Conservation (phyloP, 305 asterid genomes). For the Striga hermonthica region DNA sequence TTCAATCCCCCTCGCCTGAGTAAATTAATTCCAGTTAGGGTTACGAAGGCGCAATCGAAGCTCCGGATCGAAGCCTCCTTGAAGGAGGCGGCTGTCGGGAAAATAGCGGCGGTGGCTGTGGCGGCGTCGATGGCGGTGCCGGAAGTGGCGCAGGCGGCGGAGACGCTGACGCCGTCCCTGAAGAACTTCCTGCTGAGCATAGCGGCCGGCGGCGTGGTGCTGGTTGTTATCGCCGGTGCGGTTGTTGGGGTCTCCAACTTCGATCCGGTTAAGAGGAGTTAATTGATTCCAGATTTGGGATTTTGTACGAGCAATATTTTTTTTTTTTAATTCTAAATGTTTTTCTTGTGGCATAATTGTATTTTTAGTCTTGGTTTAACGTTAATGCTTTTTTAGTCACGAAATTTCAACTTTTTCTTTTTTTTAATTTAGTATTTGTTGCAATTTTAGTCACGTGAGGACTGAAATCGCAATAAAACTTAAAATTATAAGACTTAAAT, state of each 20-base stretch:
- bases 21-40: conserved; percentile 6
- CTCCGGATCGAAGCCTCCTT: conserved; percentile 37
- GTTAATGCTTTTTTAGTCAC: too few relatives aligned
- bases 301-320: too few relatives aligned
- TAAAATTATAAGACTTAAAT: too few relatives aligned
- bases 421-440: too few relatives aligned
- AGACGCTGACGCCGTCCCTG: neutral
- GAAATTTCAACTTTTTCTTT: too few relatives aligned
- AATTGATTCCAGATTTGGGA: neutral
- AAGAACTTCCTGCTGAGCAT: conserved; percentile 62
- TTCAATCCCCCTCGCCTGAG: too few relatives aligned
- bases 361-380: too few relatives aligned
- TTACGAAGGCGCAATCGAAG: conserved; percentile 18
- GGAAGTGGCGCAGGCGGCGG: conserved; percentile 29
- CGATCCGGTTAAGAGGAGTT: conserved; percentile 51
- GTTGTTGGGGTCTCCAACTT: conserved; percentile 44
- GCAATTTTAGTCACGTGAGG: too few relatives aligned
- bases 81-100: conserved; percentile 40
- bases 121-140: neutral
- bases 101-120: neutral
- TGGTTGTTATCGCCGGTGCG: conserved; percentile 32
- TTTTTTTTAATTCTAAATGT: too few relatives aligned
- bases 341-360: too few relatives aligned
- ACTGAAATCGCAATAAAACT: too few relatives aligned
- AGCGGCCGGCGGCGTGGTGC: conserved; percentile 49